phyloP scores from a whole-genome alignment of 371 early-diverging fungal species.

The Mucor velutinosus region DNA sequence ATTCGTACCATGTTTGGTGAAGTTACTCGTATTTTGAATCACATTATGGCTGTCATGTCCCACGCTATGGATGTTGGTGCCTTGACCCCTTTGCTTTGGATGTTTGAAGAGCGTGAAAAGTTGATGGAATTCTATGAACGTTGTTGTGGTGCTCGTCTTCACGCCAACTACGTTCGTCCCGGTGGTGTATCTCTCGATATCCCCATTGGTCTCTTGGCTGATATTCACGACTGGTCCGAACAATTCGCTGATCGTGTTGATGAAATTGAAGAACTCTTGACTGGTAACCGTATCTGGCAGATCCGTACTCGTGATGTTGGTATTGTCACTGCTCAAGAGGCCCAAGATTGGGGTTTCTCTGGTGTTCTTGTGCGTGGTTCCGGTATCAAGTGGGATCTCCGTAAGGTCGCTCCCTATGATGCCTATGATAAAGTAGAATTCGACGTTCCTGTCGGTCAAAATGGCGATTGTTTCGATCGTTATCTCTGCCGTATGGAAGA shows the following conservation, averaged over 20 bases:
- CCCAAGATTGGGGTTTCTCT: slow-evolving; percentile 90
- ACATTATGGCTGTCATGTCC: slow-evolving; percentile 96
- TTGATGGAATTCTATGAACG: slow-evolving; percentile 99
- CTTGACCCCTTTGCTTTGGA: slow-evolving; percentile 96
- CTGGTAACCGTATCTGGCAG: slow-evolving; percentile 95
- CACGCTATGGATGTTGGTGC: slow-evolving; percentile 98
- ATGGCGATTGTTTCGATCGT: slow-evolving; percentile 96
- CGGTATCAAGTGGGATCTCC: slow-evolving; percentile 93
- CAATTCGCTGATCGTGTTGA: slow-evolving; percentile 91
- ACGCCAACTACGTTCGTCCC: slow-evolving; percentile 96
- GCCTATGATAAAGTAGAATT: slow-evolving; percentile 95
- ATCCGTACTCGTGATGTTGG: slow-evolving; percentile 88
- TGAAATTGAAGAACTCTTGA: slow-evolving; percentile 93
- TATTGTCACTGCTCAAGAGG: slow-evolving; percentile 84
- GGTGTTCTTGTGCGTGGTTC: slow-evolving; percentile 96
- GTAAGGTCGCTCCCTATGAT: slow-evolving; percentile 94
- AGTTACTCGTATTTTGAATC: slow-evolving; percentile 96
- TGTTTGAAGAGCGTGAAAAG: slow-evolving; percentile 98
- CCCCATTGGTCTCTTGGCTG: slow-evolving; percentile 92
- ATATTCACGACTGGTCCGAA: slow-evolving; percentile 91
- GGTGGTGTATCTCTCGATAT: slow-evolving; percentile 95
- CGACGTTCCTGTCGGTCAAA: slow-evolving; percentile 94
- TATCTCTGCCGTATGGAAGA: slow-evolving; percentile 97
- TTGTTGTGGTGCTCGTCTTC: slow-evolving; percentile 97
- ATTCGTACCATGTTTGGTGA: slow-evolving; percentile 97